Evolutionary conservation across 768 basidiomycete genomes (phyloP).

Genomic region (Suillus sp.): DNA sequence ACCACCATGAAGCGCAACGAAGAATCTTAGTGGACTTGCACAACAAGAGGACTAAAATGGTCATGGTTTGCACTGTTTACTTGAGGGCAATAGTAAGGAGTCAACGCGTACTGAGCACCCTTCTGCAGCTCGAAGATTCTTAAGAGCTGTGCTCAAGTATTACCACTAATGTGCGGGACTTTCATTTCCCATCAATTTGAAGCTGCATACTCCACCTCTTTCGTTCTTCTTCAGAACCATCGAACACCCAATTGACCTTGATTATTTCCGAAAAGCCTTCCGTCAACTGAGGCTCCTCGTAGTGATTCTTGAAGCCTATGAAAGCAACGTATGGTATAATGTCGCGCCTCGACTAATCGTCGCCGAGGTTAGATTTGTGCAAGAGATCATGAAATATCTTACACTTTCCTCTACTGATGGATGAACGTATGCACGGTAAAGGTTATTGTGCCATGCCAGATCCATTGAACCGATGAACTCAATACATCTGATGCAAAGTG

Average conservation of each 20-base stretch:
- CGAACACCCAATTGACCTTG: slow-evolving; percentile 78
- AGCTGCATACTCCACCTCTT: slow-evolving; percentile 84
- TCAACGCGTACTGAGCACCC: not conserved
- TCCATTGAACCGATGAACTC: slow-evolving; percentile 75
- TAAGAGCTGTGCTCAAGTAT: not conserved
- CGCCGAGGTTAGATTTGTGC: not conserved
- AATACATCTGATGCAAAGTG: slow-evolving; percentile 56
- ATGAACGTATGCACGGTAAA: slow-evolving; percentile 76
- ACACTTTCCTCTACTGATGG: slow-evolving; percentile 40
- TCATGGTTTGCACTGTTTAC: not conserved
- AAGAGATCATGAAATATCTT: not conserved
- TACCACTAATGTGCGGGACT: not conserved
- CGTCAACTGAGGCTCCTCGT: slow-evolving; percentile 60
- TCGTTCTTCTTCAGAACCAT: slow-evolving; percentile 72
- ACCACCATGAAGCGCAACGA: slow-evolving; percentile 34
- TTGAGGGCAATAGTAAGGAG: not conserved
- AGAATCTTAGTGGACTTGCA: slow-evolving; percentile 39
- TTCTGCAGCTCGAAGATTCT: not conserved
- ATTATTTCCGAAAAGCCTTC: slow-evolving; percentile 84
- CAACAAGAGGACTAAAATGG: slow-evolving; percentile 33
- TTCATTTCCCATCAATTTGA: slow-evolving; percentile 71
- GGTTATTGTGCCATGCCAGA: slow-evolving; percentile 91
- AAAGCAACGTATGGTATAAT: slow-evolving; percentile 64
- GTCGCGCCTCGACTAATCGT: slow-evolving; percentile 47
- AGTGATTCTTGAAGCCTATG: slow-evolving; percentile 55